A percentile compares a stretch with the other conserved stretches of the same genome.
Conservation (phyloP, 1,284 basidiomycete species). For the Waitea zeae region DNA sequence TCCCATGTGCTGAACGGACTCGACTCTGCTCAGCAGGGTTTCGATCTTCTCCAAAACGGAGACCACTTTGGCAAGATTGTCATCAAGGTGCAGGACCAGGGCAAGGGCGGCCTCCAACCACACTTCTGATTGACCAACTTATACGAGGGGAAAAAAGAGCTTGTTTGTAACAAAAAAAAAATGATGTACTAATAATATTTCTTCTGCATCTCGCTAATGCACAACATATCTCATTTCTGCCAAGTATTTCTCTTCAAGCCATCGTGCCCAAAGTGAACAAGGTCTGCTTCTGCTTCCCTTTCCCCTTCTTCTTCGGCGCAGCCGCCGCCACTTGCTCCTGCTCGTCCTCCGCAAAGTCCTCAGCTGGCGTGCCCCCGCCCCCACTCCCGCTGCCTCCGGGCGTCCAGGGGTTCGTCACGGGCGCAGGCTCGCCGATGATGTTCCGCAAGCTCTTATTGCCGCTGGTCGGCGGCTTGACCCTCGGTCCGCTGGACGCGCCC, state of each 20-base stretch:
- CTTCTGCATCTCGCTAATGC: too few relatives aligned
- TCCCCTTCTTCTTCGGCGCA: slow-evolving; percentile 32
- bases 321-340: slow-evolving; percentile 5
- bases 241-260: slow-evolving; percentile 5
- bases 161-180: too few relatives aligned
- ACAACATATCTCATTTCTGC: too few relatives aligned
- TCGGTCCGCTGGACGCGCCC: slow-evolving; percentile 14
- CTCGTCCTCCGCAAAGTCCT: slow-evolving; percentile 7
- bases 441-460: slow-evolving; percentile 56
- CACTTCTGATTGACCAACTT: too few relatives aligned
- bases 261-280: slow-evolving; percentile 45
- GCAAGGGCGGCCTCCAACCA: neutral
- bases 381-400: slow-evolving; percentile 7
- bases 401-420: slow-evolving; percentile 34
- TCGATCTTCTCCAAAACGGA: slow-evolving; percentile 43
- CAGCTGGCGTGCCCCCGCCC: slow-evolving; percentile 7
- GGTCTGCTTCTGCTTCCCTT: slow-evolving; percentile 71
- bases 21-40: slow-evolving; percentile 52
- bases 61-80: slow-evolving; percentile 69
- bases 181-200: too few relatives aligned
- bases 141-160: too few relatives aligned
- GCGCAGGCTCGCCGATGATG: slow-evolving; percentile 39
- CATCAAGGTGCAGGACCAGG: slow-evolving; percentile 17
- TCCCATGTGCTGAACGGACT: slow-evolving; percentile 60
- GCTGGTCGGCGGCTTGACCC: slow-evolving; percentile 33